These are phyloP conservation scores for Populus nigra DNA, from an alignment of 345 rosid species.

Conservation along the genomic window DNA sequence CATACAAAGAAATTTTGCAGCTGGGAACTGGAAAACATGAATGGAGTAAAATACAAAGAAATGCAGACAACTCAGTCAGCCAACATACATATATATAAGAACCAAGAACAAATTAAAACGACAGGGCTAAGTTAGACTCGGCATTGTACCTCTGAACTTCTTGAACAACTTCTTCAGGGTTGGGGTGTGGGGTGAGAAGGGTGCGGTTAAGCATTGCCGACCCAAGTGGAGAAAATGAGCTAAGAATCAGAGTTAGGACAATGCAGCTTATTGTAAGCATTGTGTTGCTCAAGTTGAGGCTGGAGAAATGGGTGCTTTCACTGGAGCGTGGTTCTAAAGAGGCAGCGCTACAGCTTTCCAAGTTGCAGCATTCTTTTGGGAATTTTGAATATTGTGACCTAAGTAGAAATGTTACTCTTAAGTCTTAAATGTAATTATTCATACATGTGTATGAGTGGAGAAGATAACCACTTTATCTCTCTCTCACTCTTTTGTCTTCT, in stretches of 20 bases:
- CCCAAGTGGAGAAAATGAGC: slow-evolving; percentile 35
- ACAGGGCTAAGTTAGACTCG: background rate
- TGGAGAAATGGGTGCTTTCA: background rate
- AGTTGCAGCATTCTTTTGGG: no score
- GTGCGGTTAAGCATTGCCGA: slow-evolving; percentile 55
- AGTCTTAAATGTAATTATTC: slow-evolving; percentile 4
- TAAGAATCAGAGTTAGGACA: slow-evolving; percentile 29
- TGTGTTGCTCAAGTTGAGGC: background rate
- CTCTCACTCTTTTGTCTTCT: background rate
- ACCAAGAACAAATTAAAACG: background rate
- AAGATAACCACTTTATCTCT: background rate
- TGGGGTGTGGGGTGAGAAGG: slow-evolving; percentile 57
- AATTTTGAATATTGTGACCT: background rate
- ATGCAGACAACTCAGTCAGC: no score
- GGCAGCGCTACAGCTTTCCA: background rate
- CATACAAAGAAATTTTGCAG: no score
- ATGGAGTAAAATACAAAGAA: no score
- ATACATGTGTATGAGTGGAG: background rate
- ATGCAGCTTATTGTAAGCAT: slow-evolving; percentile 20
- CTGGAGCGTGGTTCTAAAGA: background rate
- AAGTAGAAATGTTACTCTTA: background rate
- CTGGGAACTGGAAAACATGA: no score
- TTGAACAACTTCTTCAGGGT: slow-evolving; percentile 73
- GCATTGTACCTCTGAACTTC: slow-evolving; percentile 69
- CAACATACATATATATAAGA: background rate